Conservation (phyloP, 345 rosid species). For the Nasturtium officinale region DNA sequence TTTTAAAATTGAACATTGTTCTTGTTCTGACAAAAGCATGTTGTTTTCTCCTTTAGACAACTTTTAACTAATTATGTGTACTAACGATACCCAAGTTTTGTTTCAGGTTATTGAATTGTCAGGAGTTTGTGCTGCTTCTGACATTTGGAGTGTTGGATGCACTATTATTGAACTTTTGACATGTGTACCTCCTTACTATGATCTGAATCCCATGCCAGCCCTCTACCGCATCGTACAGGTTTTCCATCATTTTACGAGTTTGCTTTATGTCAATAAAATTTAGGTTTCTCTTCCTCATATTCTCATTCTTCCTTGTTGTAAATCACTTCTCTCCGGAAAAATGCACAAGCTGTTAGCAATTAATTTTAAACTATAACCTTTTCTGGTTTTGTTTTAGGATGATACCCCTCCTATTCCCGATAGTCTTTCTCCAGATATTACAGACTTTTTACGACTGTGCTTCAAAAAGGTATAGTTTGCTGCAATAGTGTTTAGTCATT, state of each 20-base stretch:
- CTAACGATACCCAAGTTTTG: slow-evolving; percentile 17
- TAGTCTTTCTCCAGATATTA: slow-evolving; percentile 89
- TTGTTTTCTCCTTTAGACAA: neutral
- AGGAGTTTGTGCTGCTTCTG: slow-evolving; percentile 98
- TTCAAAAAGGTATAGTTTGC: slow-evolving; percentile 81
- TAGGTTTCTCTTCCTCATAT: neutral
- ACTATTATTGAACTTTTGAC: slow-evolving; percentile 97
- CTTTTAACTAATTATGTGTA: slow-evolving; percentile 7
- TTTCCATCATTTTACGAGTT: slow-evolving; percentile 24
- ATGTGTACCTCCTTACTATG: slow-evolving; percentile 97
- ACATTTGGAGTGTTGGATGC: slow-evolving; percentile 99
- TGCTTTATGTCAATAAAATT: neutral
- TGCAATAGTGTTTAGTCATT: slow-evolving; percentile 12
- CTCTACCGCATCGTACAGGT: slow-evolving; percentile 99
- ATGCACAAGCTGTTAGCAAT: slow-evolving; percentile 1
- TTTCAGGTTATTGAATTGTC: slow-evolving; percentile 96
- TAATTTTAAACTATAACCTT: neutral
- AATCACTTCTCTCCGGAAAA: neutral
- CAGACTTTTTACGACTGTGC: slow-evolving; percentile 89
- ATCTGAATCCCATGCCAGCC: slow-evolving; percentile 99
- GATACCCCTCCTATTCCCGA: slow-evolving; percentile 97
- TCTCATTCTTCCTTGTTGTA: slow-evolving; percentile 14
- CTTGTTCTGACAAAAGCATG: neutral
- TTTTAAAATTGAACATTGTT: too few species aligned
- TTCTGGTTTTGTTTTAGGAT: slow-evolving; percentile 56